These are phyloP conservation scores for Malus hybrid DNA, from an alignment of 331 rosid species.

Conservation along the genomic window DNA sequence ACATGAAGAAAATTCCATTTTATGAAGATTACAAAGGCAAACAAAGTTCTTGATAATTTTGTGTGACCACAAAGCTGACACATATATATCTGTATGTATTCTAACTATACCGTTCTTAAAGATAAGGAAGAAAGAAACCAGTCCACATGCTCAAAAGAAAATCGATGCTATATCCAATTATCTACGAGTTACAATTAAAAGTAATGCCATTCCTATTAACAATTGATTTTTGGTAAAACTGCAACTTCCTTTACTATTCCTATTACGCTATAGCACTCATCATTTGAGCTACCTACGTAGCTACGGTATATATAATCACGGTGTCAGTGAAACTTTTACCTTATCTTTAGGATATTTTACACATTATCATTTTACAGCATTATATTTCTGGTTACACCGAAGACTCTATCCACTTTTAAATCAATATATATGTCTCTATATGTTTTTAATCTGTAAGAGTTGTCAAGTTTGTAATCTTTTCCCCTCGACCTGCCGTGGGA, in stretches of 20 bases:
- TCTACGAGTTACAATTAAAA: no score
- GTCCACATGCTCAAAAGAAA: conserved; percentile 2
- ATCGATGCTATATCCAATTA: neutral
- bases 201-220: neutral
- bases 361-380: no score
- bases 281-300: no score
- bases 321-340: neutral
- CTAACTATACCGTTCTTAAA: neutral
- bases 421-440: neutral
- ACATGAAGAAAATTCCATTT: neutral
- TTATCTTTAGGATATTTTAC: neutral
- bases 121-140: conserved; percentile 39
- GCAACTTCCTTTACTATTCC: no score
- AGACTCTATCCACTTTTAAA: neutral
- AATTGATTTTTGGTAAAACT: neutral
- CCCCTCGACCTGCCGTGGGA: neutral
- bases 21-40: neutral
- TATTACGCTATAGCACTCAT: no score
- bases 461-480: neutral
- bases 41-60: neutral
- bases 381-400: neutral
- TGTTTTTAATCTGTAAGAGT: neutral
- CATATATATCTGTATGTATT: conserved; percentile 9
- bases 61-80: conserved; percentile 41
- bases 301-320: no score